Base-by-base conservation (phyloP, 2,329 filamentous ascomycete genomes). In the Dothideomycetes sp. region DNA sequence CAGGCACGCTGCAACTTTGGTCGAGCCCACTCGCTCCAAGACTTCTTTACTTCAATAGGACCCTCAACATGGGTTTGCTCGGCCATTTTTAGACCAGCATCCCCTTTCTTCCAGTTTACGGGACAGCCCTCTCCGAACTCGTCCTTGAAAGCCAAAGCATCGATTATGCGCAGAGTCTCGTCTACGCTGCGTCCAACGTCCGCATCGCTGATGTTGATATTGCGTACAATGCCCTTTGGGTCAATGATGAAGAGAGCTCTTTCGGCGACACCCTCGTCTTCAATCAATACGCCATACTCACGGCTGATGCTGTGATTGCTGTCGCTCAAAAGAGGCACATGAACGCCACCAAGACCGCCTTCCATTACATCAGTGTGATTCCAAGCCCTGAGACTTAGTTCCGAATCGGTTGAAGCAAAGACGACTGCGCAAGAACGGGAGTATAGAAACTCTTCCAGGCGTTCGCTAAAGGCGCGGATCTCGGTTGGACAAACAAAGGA, bases 401-500 rank as follows among this genome's bases (percentile, higher is more conserved):
- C 73, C 28, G 67, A 73, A 60, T 81, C 77, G 50, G 76, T 80
- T 42, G 70, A 75, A 41, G 75, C 63, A 53, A 76, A 78, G 44
- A 77, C 68, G 41, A 81, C 74, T 43, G 68, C 62, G 47, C 74
- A 75, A 57, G 73, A 71, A 55, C 78, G 73, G 45, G 64, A 67
- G 45, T 65, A 63, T 30, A 57, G 47, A 61, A 80, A 80, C 51
- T 76, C 72, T 41, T 70, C 57, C n/a, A 74, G 66, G 40, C 74
- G 72, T 43, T 78, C 71, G 59, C 72, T 75, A 64, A 74, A 80
- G 54, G 76, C 74, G 53, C 77, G 71, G 61, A 80, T 78, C 61
- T 80, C 74, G 55, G 73, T 76, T 19, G 74, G 74, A 65, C 76
- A 80, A 56, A 80, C 75, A 51, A 80, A 80, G 50, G 76, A 79